phyloP scores from a whole-genome alignment of 163 green algal species.

The Coccomyxa subellipsoidea region DNA sequence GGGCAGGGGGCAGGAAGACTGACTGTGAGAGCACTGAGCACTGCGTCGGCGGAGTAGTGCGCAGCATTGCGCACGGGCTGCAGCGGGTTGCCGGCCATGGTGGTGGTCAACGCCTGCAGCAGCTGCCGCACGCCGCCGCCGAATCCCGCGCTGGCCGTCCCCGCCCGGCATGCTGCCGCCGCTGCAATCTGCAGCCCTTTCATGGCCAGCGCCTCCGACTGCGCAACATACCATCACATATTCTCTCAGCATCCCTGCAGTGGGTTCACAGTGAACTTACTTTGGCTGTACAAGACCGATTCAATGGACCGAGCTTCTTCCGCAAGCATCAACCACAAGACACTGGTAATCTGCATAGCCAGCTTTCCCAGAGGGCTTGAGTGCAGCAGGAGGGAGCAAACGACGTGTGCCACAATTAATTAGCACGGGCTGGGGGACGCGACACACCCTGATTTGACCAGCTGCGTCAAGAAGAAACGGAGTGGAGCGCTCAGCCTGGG shows the following conservation, averaged over 20 bases:
- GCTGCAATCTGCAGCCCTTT: neutral
- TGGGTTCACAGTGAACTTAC: neutral
- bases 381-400: too few species aligned
- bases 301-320: too few species aligned
- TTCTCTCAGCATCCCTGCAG: neutral
- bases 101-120: slow-evolving; percentile 43
- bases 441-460: neutral
- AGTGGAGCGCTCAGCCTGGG: neutral
- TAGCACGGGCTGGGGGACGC: neutral
- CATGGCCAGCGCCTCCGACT: neutral
- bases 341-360: too few species aligned
- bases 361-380: too few species aligned
- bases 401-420: too few species aligned
- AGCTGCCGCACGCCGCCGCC: slow-evolving; percentile 36
- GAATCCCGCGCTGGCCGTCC: neutral
- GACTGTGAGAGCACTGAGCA: neutral
- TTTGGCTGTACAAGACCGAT: too few species aligned
- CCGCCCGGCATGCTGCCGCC: neutral
- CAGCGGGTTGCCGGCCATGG: neutral
- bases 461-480: neutral
- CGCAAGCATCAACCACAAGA: too few species aligned
- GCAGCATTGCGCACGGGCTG: neutral
- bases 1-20: too few species aligned
- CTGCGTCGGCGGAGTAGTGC: neutral
- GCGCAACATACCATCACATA: neutral